These are phyloP conservation scores for Fraxinus xanthoxyloides DNA, from an alignment of 305 asterid genomes.

Conservation along the genomic window DNA sequence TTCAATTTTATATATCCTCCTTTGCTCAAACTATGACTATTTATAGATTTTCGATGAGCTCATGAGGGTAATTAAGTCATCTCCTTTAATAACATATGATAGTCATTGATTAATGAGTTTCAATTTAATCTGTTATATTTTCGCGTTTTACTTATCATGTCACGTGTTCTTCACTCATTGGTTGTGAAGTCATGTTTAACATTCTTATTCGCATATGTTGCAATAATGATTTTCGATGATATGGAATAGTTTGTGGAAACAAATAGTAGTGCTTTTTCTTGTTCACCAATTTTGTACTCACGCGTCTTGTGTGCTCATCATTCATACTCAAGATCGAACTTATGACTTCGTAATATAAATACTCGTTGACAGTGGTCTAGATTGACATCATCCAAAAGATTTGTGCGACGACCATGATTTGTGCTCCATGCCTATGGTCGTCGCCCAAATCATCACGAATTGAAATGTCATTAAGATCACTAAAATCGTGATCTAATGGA, in stretches of 20 bases:
- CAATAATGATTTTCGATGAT: no score
- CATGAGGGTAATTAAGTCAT: background rate
- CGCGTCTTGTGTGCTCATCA: background rate
- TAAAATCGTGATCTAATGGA: background rate
- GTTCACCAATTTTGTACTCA: background rate
- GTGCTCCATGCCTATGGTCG: background rate
- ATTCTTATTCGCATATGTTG: background rate
- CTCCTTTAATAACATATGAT: background rate
- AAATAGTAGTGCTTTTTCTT: background rate
- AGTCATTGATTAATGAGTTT: background rate
- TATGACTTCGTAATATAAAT: background rate
- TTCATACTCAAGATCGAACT: no score
- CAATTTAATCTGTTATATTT: no score
- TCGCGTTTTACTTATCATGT: background rate
- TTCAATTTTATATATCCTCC: background rate
- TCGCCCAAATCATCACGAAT: background rate
- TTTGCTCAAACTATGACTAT: background rate
- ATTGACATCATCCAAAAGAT: background rate
- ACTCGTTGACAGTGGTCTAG: background rate
- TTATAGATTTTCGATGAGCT: background rate
- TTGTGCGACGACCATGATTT: no score
- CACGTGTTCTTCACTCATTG: background rate
- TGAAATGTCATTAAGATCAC: background rate
- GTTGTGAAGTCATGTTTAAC: background rate
- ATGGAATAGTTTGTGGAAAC: background rate